Conservation (phyloP, 1,284 basidiomycete genomes). For the Rhodotorula sp. region DNA sequence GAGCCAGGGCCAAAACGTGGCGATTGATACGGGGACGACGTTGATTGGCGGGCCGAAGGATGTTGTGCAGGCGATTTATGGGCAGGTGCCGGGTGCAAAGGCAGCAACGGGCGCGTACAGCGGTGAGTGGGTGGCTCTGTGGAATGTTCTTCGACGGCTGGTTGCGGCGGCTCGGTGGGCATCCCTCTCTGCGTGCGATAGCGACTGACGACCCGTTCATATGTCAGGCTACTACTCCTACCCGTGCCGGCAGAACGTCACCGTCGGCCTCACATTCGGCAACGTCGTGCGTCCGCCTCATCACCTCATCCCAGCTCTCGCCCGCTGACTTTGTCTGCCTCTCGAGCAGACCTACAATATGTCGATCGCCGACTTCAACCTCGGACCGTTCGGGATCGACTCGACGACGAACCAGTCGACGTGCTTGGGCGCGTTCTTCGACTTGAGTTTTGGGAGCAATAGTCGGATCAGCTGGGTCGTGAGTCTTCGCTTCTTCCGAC, state of each 20-base stretch:
- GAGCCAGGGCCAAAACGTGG: slow-evolving; percentile 37
- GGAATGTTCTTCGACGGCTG: background rate
- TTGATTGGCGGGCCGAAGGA: slow-evolving; percentile 45
- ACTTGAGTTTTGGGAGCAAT: slow-evolving; percentile 47
- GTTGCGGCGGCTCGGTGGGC: background rate
- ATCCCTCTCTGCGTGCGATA: background rate
- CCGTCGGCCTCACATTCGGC: slow-evolving; percentile 41
- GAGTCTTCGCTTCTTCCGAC: background rate
- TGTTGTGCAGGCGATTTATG: slow-evolving; percentile 41
- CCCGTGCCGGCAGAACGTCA: slow-evolving; percentile 39
- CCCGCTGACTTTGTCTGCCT: background rate
- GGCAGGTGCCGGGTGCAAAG: slow-evolving; percentile 41
- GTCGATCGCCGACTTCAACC: slow-evolving; percentile 46
- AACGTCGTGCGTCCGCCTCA: slow-evolving; percentile 28
- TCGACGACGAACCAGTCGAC: slow-evolving; percentile 39
- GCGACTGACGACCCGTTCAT: background rate
- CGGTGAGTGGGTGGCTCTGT: slow-evolving; percentile 18
- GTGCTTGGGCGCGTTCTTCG: slow-evolving; percentile 47
- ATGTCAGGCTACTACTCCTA: slow-evolving; percentile 43
- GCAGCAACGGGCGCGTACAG: slow-evolving; percentile 43
- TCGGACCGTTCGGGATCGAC: slow-evolving; percentile 43
- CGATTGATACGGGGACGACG: slow-evolving; percentile 48
- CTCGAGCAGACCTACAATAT: slow-evolving; percentile 42
- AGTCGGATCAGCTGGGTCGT: slow-evolving; percentile 57
- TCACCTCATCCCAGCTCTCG: background rate